Evolutionary conservation across 352 stramenopile species (phyloP), one percentile per base, ranked within the genome.

Genomic region (Globisporangium echinulatum): DNA sequence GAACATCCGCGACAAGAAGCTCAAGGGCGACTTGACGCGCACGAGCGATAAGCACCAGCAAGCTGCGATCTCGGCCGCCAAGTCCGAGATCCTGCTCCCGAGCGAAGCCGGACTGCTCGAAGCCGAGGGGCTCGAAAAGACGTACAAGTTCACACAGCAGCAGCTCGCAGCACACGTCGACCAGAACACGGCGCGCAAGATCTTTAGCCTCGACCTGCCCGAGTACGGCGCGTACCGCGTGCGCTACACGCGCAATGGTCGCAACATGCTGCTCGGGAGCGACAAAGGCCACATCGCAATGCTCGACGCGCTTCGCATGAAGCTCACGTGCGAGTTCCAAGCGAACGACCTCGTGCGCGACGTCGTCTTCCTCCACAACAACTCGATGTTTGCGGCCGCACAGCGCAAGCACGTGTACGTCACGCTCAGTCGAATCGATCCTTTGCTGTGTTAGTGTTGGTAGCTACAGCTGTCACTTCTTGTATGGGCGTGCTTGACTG

Each of bases 331-430:
- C 59, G 96, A 99, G 72, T 96, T 98, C 68, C 83, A 98, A 67
- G 77, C 98, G 13, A 92, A 95, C 59, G 90, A 98, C 65, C 77
- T 93, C 38, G 93, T 99, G 46, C 80, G 95, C 56, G 97, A 99
- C 80, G 86, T 98, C 3, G 87, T 72, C 39, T 99, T 98, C 72
- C 74, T 99, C 58, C 97, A 99, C 77, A 98, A 99, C 79, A 90
- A 98, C 68, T 97, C 83, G 40, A 82, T 99, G 59, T 97, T 99
- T 61, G 97, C 97, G 0, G 87, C 94, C 0, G 97, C 97, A 14
- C 96, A 99, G 74, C 92, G 96, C 68, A 99, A 99, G 74, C 96
- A 98, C 73, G 90, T 97, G 54, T 99, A 96, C 74, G 66, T 61
- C 49, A 6, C 3, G 25, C 25, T 33, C 25, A 33, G 25, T 44